These are phyloP conservation scores for Rhizopogon vesiculosus DNA, from an alignment of 768 basidiomycete species.

Conservation along the genomic window DNA sequence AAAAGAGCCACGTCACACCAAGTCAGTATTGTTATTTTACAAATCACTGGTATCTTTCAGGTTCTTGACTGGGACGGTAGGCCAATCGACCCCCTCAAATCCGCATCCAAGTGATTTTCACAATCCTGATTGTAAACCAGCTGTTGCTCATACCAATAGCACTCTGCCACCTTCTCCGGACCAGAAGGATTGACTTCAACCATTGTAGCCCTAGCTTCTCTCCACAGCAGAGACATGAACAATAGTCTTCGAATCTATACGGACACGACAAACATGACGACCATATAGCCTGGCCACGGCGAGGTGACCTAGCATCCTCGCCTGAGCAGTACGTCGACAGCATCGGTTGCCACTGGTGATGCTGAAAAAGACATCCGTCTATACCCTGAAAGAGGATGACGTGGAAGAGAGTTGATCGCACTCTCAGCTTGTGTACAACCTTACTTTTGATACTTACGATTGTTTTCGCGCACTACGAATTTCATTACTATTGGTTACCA, in stretches of 20 bases:
- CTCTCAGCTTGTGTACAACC: background rate
- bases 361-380: no score
- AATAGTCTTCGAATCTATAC: no score
- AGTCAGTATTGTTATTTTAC: slow-evolving; percentile 6
- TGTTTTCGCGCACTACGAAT: background rate
- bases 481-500: no score
- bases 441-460: background rate
- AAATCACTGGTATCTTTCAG: background rate
- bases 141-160: background rate
- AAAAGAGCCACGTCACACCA: background rate
- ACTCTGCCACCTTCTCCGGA: background rate
- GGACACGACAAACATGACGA: no score
- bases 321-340: no score
- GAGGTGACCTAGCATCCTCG: no score
- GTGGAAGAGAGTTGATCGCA: background rate
- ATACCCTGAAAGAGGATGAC: slow-evolving; percentile 10
- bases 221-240: background rate
- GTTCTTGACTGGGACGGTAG: background rate
- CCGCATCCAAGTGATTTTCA: background rate
- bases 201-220: background rate
- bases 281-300: no score
- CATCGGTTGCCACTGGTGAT: no score
- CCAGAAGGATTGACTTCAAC: background rate
- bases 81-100: background rate
- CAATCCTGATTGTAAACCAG: background rate